Conservation (phyloP, 2,329 filamentous ascomycete species). For the Fusarium chaquense region DNA sequence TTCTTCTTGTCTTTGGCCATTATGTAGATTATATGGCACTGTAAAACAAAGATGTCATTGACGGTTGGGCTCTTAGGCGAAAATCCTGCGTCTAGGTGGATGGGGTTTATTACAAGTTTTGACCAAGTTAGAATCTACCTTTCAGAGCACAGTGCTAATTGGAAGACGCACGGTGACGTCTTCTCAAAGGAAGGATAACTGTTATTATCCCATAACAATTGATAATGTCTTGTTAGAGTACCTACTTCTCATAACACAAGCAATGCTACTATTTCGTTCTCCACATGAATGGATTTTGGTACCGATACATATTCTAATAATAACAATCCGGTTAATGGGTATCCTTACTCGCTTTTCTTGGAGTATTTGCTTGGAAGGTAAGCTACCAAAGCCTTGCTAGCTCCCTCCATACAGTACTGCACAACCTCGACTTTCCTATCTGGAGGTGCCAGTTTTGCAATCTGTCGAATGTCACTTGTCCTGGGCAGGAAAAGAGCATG, state of each 20-base stretch:
- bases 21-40: slow-evolving; percentile 5
- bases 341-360: slow-evolving; percentile 10
- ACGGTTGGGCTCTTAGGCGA: slow-evolving; percentile 26
- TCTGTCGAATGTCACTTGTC: slow-evolving; percentile 83
- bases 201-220: neutral
- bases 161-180: slow-evolving; percentile 9
- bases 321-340: neutral
- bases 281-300: neutral
- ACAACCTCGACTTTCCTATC: slow-evolving; percentile 75
- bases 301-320: neutral
- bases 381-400: slow-evolving; percentile 83
- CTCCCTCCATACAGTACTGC: slow-evolving; percentile 92
- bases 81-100: slow-evolving; percentile 45
- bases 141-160: slow-evolving; percentile 37
- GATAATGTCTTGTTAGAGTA: neutral
- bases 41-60: slow-evolving; percentile 8
- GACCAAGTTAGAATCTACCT: slow-evolving; percentile 47
- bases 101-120: slow-evolving; percentile 42
- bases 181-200: neutral
- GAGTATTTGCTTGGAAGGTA: slow-evolving; percentile 62
- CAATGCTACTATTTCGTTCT: neutral
- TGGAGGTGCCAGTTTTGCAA: slow-evolving; percentile 69
- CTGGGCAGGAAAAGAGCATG: slow-evolving; percentile 86
- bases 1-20: slow-evolving; percentile 69
- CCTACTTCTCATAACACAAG: neutral